Conservation (phyloP, 805 yeast genomes). For the Metschnikowia dekortorum region DNA sequence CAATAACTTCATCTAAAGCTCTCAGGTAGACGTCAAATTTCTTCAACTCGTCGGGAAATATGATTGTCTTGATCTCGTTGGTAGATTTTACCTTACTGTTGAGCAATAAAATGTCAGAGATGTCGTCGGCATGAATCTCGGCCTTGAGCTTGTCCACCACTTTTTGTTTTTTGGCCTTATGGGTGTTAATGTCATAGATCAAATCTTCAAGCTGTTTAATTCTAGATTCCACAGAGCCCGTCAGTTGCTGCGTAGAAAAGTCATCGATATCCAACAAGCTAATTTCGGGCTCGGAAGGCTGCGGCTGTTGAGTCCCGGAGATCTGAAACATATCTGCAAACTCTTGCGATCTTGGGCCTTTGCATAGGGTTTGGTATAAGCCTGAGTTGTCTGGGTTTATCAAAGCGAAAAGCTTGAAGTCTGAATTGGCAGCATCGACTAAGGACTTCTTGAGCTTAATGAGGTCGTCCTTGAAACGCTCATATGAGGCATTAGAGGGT, state of each 20-base stretch:
- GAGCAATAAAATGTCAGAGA: slow-evolving; percentile 66
- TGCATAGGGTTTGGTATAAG: slow-evolving; percentile 25
- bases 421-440: slow-evolving; percentile 58
- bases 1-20: slow-evolving; percentile 64
- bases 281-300: slow-evolving; percentile 22
- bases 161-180: slow-evolving; percentile 60
- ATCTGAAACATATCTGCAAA: slow-evolving; percentile 30
- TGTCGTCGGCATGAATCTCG: slow-evolving; percentile 76
- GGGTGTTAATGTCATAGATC: slow-evolving; percentile 54
- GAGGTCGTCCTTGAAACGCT: slow-evolving; percentile 46
- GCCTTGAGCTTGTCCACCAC: slow-evolving; percentile 63
- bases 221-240: slow-evolving; percentile 26
- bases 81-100: slow-evolving; percentile 54
- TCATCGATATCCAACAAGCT: slow-evolving; percentile 72
- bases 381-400: slow-evolving; percentile 31
- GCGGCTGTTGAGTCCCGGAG: slow-evolving; percentile 4
- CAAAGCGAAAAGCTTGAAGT: slow-evolving; percentile 47
- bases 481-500: slow-evolving; percentile 4
- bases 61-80: slow-evolving; percentile 49
- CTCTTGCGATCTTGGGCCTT: slow-evolving; percentile 41
- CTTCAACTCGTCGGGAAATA: slow-evolving; percentile 65
- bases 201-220: slow-evolving; percentile 52
- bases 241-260: slow-evolving; percentile 16
- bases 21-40: slow-evolving; percentile 69
- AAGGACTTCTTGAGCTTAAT: slow-evolving; percentile 55